Base-by-base conservation (phyloP, 1,284 basidiomycete species). In the Pseudozyma sp. region DNA sequence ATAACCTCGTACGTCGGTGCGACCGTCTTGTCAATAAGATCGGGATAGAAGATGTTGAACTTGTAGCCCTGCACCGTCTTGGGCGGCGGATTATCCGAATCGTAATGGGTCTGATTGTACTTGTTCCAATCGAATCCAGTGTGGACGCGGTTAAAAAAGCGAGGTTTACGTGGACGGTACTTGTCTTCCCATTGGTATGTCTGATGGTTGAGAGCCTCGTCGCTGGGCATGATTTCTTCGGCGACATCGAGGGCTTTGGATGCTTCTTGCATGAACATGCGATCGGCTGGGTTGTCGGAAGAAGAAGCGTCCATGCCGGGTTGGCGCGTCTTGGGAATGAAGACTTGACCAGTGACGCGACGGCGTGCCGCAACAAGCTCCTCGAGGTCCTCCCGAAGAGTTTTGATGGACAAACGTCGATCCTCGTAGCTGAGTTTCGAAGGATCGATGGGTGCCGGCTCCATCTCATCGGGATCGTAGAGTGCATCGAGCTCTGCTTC, bases 71-170 rank as follows among this genome's bases (percentile, higher is more conserved):
- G 96, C 44, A 85, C 82, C 21, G 81, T 72, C 63, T 84, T 84
- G 16, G 83, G 83, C 39, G 83, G 83, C 7, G 83, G 83, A 49
- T 85, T 82, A 58, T 84, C 80, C 40, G 76, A 70, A 43, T 85
- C 83, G 64, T 85, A 85, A 63, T 85, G 83, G 21, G 81, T 83
- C 68, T 85, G 81, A 63, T 85, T 85, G 77, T 85, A 86, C 88
- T 97, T 96, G 88, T 97, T 99, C 97, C 97, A 99, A 85, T 99
- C 97, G 85, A 96, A 99, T n/a, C 97, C 97, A n/a, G 97, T 99
- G 83, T 98, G 95, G 38, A 99, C 96, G 66, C 96, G 92, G 86
- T 99, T 99, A 87, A 99, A 98, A 88, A 97, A 99, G 74, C 96
- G 89, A 42, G 97, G 97, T 85, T 99, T 99, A 50, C 97, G 89